Evolutionary conservation across 305 asterid genomes (phyloP), one percentile per base, ranked within the genome.

Genomic region (Galium porrigens): DNA sequence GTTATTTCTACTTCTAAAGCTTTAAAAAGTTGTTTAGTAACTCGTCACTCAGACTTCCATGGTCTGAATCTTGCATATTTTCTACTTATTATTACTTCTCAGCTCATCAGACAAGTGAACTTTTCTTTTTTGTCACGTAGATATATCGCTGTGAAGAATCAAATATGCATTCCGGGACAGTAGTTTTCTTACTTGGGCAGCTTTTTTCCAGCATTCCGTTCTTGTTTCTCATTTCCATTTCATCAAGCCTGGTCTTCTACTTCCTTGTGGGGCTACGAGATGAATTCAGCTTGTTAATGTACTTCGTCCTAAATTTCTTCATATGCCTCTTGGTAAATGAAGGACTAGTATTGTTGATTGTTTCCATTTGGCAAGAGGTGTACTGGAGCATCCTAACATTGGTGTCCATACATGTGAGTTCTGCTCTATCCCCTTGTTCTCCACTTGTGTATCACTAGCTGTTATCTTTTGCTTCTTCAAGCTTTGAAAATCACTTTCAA

Each of bases 201-300:
- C 77, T 94, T 63, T 63, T 94, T 58, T 84, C 99, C 53, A 87
- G 97, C 73, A 80, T 87, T 36, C 99, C 95, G 1, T 87, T 87
- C 76, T 73, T 94, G 84, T 86, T 94, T 79, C 90, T 94, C 74
- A 95, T 89, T 77, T 86, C 99, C 71, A 73, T 94, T 65, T 86
- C 95, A 6, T 83, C 97, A 60, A 87, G 97, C 74, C 82, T 90
- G 48, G 90, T 83, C 71, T 90, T 94, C 85, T 94, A 94, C 78
- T 90, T 94, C 85, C 95, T 94, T 18, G 65, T 87, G 8, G 96
- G 95, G 66, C 85, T 94, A 70, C 90, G 82, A 61, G 80, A 82
- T 42, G 97, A 94, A 68, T 89, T 94, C 94, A 77, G 83, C 83
- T 73, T 87, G 79, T 76, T 94, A 87, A 75, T 90, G 83, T 94